Conservation (phyloP, 2,329 filamentous ascomycete genomes). For the Xylariales sp. region DNA sequence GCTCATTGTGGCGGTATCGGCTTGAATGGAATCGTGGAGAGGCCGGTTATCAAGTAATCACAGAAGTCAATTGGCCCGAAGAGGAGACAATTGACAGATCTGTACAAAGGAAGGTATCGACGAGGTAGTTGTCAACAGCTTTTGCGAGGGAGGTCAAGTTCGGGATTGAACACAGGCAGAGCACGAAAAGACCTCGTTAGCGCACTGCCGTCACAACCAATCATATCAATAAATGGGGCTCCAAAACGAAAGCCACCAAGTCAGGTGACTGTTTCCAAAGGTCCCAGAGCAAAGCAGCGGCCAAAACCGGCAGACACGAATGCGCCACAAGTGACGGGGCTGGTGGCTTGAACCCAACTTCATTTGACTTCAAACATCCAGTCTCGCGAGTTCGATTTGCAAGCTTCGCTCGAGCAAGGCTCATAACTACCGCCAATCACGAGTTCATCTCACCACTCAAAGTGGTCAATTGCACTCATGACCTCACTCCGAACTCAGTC, state of each 20-base stretch:
- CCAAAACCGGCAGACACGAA: no score
- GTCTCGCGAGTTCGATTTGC: no score
- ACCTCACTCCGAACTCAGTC: constrained; percentile 59
- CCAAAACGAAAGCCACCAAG: background rate
- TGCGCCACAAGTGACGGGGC: no score
- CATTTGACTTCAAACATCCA: no score
- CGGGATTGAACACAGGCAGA: constrained; percentile 14
- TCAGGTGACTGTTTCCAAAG: background rate
- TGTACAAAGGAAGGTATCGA: constrained; percentile 16
- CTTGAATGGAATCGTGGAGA: constrained; percentile 16
- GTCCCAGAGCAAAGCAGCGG: no score
- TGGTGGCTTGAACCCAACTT: no score
- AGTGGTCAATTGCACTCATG: no score
- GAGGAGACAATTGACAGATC: constrained; percentile 21
- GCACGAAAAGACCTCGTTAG: constrained; percentile 46
- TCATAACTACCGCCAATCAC: no score
- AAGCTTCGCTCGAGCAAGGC: no score
- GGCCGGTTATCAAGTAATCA: constrained; percentile 20
- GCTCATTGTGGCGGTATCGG: constrained; percentile 68
- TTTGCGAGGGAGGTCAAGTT: no score
- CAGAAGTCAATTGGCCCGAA: constrained; percentile 31
- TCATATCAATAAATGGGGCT: background rate
- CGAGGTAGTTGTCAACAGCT: constrained; percentile 2
- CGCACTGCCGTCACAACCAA: constrained; percentile 10
- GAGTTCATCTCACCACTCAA: no score